Percentiles rank a stretch among this genome's conserved stretches.
These are phyloP conservation scores for Fusarium keratoplasticum DNA, from an alignment of 2,329 filamentous ascomycete genomes.

Conservation along the genomic window DNA sequence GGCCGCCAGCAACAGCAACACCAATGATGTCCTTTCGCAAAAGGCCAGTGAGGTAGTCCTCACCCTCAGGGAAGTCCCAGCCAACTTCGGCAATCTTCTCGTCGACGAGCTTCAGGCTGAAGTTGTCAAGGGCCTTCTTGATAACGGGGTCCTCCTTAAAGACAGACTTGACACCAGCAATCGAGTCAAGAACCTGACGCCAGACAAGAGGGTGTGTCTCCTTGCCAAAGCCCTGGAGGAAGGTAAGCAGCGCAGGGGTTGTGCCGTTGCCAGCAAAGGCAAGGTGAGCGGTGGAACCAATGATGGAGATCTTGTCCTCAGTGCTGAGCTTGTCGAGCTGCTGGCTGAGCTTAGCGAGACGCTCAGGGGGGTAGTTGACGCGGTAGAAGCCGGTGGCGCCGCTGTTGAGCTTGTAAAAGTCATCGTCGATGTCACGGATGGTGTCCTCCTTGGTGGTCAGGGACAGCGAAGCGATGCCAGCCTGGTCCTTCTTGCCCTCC, in stretches of 20 bases:
- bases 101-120: slow-evolving; percentile 80
- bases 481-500: slow-evolving; percentile 76
- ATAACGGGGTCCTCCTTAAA: slow-evolving; percentile 82
- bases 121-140: slow-evolving; percentile 79
- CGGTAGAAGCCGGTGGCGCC: slow-evolving; percentile 90
- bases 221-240: slow-evolving; percentile 84
- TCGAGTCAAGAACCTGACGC: slow-evolving; percentile 83
- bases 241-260: slow-evolving; percentile 83
- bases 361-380: slow-evolving; percentile 89
- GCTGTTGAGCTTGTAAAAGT: slow-evolving; percentile 95
- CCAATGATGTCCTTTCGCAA: slow-evolving; percentile 84
- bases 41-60: slow-evolving; percentile 85
- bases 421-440: slow-evolving; percentile 77
- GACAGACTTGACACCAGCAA: slow-evolving; percentile 83
- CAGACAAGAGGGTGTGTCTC: slow-evolving; percentile 92
- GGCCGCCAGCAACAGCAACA: slow-evolving; percentile 79
- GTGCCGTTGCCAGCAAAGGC: slow-evolving; percentile 88
- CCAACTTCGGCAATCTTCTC: slow-evolving; percentile 82
- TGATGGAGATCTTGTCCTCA: slow-evolving; percentile 91
- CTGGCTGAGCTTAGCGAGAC: slow-evolving; percentile 82
- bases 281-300: slow-evolving; percentile 90
- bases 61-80: slow-evolving; percentile 82
- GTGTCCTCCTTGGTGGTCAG: slow-evolving; percentile 82
- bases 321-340: slow-evolving; percentile 81
- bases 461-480: slow-evolving; percentile 72